These are phyloP conservation scores for Medicago truncatula DNA, from an alignment of 306 rosid genomes.

Conservation along the genomic window MtrunA17r5.0-ANR NC_053043.1:16062501-16063000, in stretches of 20 bases:
- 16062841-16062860: too few species aligned
- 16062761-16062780: background rate
- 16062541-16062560: conserved; percentile 97
- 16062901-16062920: conserved; percentile 16
- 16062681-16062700: conserved; percentile 98
- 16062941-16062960: conserved; percentile 28
- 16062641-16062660: conserved; percentile 96
- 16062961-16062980: conserved; percentile 23
- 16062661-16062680: conserved; percentile 96
- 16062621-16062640: conserved; percentile 88
- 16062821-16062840: conserved; percentile 34
- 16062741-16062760: conserved; percentile 2
- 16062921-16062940: conserved; percentile 15
- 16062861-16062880: background rate
- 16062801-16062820: conserved; percentile 19
- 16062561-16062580: conserved; percentile 89
- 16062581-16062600: conserved; percentile 99
- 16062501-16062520: conserved; percentile 79
- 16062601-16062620: conserved; percentile 83
- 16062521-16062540: conserved; percentile 94
- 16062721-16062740: conserved; percentile 9
- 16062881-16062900: conserved; percentile 7
- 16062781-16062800: conserved; percentile 30
- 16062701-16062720: conserved; percentile 99
- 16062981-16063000: conserved; percentile 31